Evolutionary conservation across 2,329 filamentous ascomycete species (phyloP), one percentile per base, ranked within the genome.

Genomic region (Dothiorella sarmentorum): DNA sequence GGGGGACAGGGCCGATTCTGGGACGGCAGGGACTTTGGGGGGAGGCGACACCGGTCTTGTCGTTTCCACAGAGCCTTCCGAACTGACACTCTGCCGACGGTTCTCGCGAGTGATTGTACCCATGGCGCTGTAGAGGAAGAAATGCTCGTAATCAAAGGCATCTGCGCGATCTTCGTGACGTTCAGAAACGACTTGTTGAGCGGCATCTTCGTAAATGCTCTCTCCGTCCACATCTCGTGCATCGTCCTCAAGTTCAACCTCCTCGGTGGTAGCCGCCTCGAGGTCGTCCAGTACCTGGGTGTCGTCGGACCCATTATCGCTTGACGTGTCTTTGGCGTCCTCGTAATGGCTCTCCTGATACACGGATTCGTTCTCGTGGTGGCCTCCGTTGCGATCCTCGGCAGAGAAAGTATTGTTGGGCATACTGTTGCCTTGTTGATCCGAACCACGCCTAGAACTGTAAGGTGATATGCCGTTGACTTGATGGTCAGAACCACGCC

Each of bases 101-200:
- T 77, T 74, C 61, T 78, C 76, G 60, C 80, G 77, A 64, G 82
- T 85, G 68, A 91, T 86, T 2, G 82, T 91, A 5, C 91, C 91
- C 82, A 97, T 87, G 10, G 91, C 91, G 64, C 90, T 96, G 71
- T 97, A 91, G 13, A 97, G 80, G 72, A 96, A 96, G 75, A 97
- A 97, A 69, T 96, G 87, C 71, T 96, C 90, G 63, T 97, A 97
- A 71, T 97, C 93, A 68, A 97, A 97, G 1, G 92, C 92, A 72
- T 97, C 93, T 64, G 92, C 87, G 18, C 93, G 88, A 71, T 97
- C 91, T 75, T 97, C 93, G 67, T 97, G 93, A 0, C 91, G 90
- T 56, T 69, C 73, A 3, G 70, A 65, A 66, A 49, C n/a, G 20
- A 26, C 45, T 20, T 59, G 56, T 4, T 33, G 33, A 20, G 57